Conservation (phyloP, 2,329 filamentous ascomycete genomes). For the Alternaria infectoria region DNA sequence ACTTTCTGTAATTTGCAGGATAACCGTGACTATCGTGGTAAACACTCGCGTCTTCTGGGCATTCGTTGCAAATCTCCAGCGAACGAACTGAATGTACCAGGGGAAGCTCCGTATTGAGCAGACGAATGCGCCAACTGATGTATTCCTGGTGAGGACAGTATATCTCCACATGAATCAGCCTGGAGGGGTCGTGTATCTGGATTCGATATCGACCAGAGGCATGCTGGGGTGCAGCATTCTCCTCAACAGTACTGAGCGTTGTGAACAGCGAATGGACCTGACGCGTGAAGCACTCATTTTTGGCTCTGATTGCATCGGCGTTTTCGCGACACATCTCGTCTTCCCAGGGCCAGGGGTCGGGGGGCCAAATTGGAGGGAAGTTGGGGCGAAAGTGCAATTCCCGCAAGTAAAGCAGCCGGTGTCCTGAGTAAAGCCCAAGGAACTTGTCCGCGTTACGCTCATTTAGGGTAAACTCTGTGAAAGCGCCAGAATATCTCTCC, state of each 20-base stretch:
- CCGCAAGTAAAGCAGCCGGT: constrained; percentile 14
- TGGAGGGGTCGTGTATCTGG: neutral
- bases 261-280: constrained; percentile 14
- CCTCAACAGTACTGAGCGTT: constrained; percentile 13
- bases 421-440: constrained; percentile 7
- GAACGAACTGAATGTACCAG: constrained; percentile 8
- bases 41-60: neutral
- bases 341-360: constrained; percentile 1
- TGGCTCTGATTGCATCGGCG: constrained; percentile 8
- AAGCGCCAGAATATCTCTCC: constrained; percentile 20
- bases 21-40: neutral
- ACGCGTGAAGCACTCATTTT: constrained; percentile 17
- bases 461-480: constrained; percentile 5
- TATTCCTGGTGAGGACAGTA: neutral
- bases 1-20: neutral
- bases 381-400: neutral
- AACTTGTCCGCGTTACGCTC: constrained; percentile 12
- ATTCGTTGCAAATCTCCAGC: constrained; percentile 5
- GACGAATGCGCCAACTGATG: constrained; percentile 17
- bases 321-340: neutral
- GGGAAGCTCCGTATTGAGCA: constrained; percentile 9
- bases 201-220: neutral
- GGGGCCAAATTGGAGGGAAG: neutral
- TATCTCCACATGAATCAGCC: neutral
- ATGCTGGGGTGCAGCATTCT: neutral